Evolutionary conservation across 305 asterid species (phyloP), one percentile per base, ranked within the genome.

Genomic region (Stenogyne calaminthoides): DNA sequence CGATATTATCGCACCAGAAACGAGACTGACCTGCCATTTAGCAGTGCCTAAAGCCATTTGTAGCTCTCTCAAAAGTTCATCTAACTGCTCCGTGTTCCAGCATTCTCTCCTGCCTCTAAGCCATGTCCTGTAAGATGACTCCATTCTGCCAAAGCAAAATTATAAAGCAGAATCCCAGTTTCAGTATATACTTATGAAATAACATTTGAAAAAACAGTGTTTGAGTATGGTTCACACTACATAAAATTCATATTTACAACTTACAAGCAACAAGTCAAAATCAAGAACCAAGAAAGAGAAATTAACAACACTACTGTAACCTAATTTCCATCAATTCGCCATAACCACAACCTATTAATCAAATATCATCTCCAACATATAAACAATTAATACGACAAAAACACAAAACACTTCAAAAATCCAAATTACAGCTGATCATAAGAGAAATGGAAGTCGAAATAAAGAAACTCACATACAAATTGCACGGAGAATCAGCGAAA

Each of bases 21-120:
- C 6, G 10, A 49, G 56, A 81, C 77, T 16, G 39, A 91, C 98
- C 96, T 92, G 98, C 98, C 98, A 92, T 78, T 92, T 92, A 55
- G 98, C 93, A 59, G 96, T 92, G 78, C 92, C 90, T 77, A 92
- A 71, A 79, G 96, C 87, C 91, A 86, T 92, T 20, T 87, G 93
- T 57, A 92, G 93, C 78, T 88, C 98, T 80, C 96, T 78, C 52
- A 82, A 56, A 29, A 87, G 81, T 47, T 87, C 95, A 71, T 86
- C 88, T 56, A 88, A 84, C 56, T 77, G 81, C 69, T 80, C 88
- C 69, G 81, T 75, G 25, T 69, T 67, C 67, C 58, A 63, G 32
- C 84, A 84, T 81, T 86, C 96, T 80, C 75, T 86, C 83, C 85
- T 80, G 64, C 86, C 93, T 77, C 87, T 80, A 46, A 84, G 65